These are phyloP conservation scores for Rozella allomycis DNA, from an alignment of 371 early-diverging fungal genomes.

Conservation along the genomic window DNA sequence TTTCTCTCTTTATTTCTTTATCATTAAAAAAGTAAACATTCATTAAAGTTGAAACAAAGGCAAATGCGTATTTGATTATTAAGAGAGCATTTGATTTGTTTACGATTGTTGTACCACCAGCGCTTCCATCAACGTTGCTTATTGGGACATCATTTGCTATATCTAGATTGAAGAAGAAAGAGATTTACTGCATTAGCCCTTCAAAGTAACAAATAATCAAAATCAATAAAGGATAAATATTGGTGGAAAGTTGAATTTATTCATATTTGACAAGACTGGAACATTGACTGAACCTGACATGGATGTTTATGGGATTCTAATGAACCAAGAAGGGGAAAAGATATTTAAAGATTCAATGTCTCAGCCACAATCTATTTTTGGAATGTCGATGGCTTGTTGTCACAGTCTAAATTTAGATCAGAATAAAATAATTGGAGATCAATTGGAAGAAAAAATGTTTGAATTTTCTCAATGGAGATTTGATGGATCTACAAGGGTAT, in stretches of 20 bases:
- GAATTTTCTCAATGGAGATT: constrained; percentile 77
- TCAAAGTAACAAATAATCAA: too few species aligned
- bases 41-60: too few species aligned
- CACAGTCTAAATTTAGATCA: constrained; percentile 83
- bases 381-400: constrained; percentile 88
- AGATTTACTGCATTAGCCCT: constrained; percentile 83
- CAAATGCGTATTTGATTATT: constrained; percentile 40
- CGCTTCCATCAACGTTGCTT: constrained; percentile 83
- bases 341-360: too few species aligned
- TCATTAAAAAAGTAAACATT: constrained; percentile 18
- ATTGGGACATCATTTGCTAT: constrained; percentile 91
- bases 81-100: constrained; percentile 75
- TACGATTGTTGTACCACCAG: constrained; percentile 84
- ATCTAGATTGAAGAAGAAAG: constrained; percentile 46
- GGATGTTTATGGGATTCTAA: too few species aligned
- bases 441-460: constrained; percentile 96
- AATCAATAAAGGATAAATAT: constrained; percentile 90
- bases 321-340: background rate
- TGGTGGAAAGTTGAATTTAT: constrained; percentile 82
- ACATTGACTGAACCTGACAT: constrained; percentile 92
- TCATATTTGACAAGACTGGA: constrained; percentile 99
- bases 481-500: too few species aligned
- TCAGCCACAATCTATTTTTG: too few species aligned
- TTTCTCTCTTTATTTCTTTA: constrained; percentile 60
- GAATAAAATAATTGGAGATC: constrained; percentile 84